Evolutionary conservation across 345 rosid species (phyloP), one percentile per base, ranked within the genome.

Genomic region (Euphorbia pulcherrima): DNA sequence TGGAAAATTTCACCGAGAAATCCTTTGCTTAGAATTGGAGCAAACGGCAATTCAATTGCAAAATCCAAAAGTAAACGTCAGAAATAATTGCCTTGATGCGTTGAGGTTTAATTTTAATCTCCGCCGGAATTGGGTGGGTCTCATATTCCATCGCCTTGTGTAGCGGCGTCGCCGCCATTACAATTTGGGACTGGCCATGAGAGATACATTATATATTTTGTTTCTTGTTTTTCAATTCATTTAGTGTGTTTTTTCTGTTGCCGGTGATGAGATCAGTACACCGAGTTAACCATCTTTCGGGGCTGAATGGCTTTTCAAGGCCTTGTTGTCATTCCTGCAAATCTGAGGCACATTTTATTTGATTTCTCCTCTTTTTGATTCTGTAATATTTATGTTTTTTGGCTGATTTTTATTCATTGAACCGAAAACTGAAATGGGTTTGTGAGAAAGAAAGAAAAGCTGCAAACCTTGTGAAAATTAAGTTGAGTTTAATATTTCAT

Each of bases 111-210:
- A 6, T 10, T n/a, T n/a, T n/a, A n/a, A n/a, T 14, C 14, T 47
- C 51, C 40, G 53, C 29, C 23, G 33, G 73, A 59, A 60, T n/a
- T n/a, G 56, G 29, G 58, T 60, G 58, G 72, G 83, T 76, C 83
- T 82, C 84, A 82, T 82, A 84, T 84, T 82, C 84, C 88, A 84
- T 82, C 60, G 80, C 83, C 88, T 80, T 80, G 83, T 74, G 80
- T 80, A 80, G 88, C 71, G 59, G 88, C 79, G 75, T 80, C 53
- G 86, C 68, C 64, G 86, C 80, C 40, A 51, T 82, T 72, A 82
- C 79, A 75, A 64, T 74, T 62, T 78, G 83, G 86, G 83, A 75
- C 61, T 69, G 65, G 78, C 74, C 78, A 73, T 83, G 83, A 73
- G 77, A 71, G 78, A 58, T 37, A 24, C 16, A 27, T 39, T 18